Evolutionary conservation across 1,139 yeast species (phyloP).

Genomic region (Trichomonascaceae sp.): DNA sequence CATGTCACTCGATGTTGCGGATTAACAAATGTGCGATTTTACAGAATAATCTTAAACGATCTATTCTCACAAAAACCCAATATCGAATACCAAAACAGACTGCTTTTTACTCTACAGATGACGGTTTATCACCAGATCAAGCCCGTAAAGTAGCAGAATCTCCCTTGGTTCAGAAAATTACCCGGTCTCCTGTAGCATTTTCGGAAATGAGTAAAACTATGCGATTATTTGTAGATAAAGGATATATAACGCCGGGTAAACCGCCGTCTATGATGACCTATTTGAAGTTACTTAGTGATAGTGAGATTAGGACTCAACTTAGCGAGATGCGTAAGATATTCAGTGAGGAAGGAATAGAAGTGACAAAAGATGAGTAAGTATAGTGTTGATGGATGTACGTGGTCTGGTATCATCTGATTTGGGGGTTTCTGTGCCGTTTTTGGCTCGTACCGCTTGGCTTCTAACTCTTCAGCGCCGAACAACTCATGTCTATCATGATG

Average conservation of each 20-base stretch:
- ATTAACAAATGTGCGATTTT: background rate
- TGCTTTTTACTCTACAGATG: constrained; percentile 3
- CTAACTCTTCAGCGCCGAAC: constrained; percentile 9
- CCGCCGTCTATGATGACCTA: constrained; percentile 22
- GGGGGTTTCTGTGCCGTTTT: background rate
- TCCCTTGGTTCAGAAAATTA: constrained; percentile 16
- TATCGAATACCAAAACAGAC: background rate
- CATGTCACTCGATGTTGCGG: background rate
- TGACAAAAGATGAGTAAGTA: constrained; percentile 19
- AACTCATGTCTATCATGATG: constrained; percentile 11
- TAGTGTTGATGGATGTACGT: background rate
- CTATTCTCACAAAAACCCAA: background rate
- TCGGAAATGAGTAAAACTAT: constrained; percentile 19
- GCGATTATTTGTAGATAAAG: constrained; percentile 17
- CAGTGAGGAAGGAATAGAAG: constrained; percentile 17
- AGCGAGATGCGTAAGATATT: constrained; percentile 16
- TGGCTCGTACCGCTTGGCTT: too few relatives aligned
- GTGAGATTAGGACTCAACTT: constrained; percentile 20
- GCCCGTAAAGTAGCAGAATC: constrained; percentile 15
- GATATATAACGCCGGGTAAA: constrained; percentile 17
- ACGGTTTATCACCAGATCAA: constrained; percentile 10
- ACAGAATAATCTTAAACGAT: background rate
- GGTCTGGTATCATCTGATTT: background rate
- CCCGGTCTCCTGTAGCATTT: constrained; percentile 17
- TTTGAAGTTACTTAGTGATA: constrained; percentile 23